These are phyloP conservation scores for Fusarium sp. DNA, from an alignment of 2,329 filamentous ascomycete species.

Conservation along the genomic window DNA sequence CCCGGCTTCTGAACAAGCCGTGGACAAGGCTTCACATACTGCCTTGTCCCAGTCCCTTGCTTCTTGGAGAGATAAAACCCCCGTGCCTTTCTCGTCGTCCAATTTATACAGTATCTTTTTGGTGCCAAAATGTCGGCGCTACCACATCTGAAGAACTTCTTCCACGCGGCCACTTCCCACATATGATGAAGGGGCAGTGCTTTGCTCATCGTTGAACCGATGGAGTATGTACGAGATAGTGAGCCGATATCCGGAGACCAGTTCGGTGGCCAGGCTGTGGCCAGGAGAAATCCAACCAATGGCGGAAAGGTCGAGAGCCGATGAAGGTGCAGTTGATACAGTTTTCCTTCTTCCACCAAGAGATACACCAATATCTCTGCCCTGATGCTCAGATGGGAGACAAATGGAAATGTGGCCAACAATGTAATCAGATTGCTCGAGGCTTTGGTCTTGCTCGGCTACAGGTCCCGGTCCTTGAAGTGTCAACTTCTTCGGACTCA, in stretches of 20 bases:
- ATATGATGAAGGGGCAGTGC: background rate
- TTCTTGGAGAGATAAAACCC: background rate
- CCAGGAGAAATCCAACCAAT: constrained; percentile 15
- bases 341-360: background rate
- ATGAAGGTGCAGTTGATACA: background rate
- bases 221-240: constrained; percentile 19
- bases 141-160: constrained; percentile 9
- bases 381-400: constrained; percentile 22
- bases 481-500: background rate
- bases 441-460: background rate
- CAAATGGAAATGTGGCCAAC: constrained; percentile 12
- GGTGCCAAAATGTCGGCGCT: background rate
- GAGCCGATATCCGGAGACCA: constrained; percentile 19
- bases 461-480: constrained; percentile 16
- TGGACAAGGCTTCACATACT: constrained; percentile 1
- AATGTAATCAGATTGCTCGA: background rate
- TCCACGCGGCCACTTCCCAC: background rate
- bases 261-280: background rate
- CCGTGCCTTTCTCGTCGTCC: background rate
- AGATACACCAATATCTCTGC: constrained; percentile 18
- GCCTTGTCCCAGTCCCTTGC: background rate
- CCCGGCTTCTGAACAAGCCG: background rate
- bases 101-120: constrained; percentile 12
- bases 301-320: constrained; percentile 16
- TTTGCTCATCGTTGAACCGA: background rate